These are phyloP conservation scores for Arthroderma sp. DNA, from an alignment of 2,329 filamentous ascomycete genomes.

Conservation along the genomic window DNA sequence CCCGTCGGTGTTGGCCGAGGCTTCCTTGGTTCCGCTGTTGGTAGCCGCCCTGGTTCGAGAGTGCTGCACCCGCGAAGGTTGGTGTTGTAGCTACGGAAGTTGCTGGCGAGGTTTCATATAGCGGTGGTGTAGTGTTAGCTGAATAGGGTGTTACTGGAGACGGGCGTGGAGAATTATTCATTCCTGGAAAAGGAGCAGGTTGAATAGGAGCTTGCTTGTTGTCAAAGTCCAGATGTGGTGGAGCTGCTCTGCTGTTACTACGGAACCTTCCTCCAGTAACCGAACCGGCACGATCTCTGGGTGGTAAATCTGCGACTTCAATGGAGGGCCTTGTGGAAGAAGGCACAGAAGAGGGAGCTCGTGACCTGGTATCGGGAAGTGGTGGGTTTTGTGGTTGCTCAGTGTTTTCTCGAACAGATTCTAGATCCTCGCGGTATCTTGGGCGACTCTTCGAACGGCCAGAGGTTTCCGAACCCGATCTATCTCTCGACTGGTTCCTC, in stretches of 20 bases:
- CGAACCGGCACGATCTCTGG: slow-evolving; percentile 26
- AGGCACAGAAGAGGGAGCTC: slow-evolving; percentile 17
- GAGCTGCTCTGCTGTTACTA: slow-evolving; percentile 24
- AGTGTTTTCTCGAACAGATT: slow-evolving; percentile 36
- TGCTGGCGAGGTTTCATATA: slow-evolving; percentile 32
- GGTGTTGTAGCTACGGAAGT: slow-evolving; percentile 25
- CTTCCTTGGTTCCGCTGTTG: slow-evolving; percentile 19
- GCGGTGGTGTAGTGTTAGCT: slow-evolving; percentile 41
- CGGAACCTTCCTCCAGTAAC: slow-evolving; percentile 26
- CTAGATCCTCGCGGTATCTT: slow-evolving; percentile 40
- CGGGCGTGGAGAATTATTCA: slow-evolving; percentile 28
- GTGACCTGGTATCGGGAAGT: slow-evolving; percentile 16
- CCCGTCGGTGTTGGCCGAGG: slow-evolving; percentile 37
- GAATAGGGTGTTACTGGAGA: slow-evolving; percentile 37
- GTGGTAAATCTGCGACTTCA: slow-evolving; percentile 16
- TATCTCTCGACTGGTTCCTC: slow-evolving; percentile 33
- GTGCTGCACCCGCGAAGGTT: slow-evolving; percentile 8
- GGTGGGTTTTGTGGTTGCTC: slow-evolving; percentile 18
- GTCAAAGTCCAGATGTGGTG: slow-evolving; percentile 21
- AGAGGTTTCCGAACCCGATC: slow-evolving; percentile 42
- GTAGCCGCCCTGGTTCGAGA: slow-evolving; percentile 12
- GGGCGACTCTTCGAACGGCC: slow-evolving; percentile 42
- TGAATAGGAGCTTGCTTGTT: slow-evolving; percentile 17
- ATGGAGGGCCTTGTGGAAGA: slow-evolving; percentile 26
- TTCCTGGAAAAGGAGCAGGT: slow-evolving; percentile 19